Percentiles rank a stretch among this genome's conserved stretches.
phyloP scores from a whole-genome alignment of 371 early-diverging fungal species.

The Capillidium rhysosporum region DNA sequence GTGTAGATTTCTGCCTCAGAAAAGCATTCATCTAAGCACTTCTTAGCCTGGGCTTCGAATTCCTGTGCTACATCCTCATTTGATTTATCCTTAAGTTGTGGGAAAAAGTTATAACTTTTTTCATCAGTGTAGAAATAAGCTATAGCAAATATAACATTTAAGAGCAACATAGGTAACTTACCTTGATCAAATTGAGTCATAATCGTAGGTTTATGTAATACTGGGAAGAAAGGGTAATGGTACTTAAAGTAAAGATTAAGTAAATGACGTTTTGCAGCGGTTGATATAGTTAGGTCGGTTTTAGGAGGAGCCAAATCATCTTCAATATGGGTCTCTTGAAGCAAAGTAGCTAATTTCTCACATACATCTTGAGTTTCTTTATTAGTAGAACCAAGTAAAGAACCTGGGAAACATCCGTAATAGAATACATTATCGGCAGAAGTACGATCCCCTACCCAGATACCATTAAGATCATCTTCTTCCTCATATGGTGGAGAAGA shows the following conservation, averaged over 20 bases:
- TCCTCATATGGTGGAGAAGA: constrained; percentile 7
- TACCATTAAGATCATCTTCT: constrained; percentile 6
- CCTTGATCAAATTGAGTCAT: constrained; percentile 12
- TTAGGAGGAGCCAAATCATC: constrained; percentile 3
- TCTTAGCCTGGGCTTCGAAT: constrained; percentile 6
- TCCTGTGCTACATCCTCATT: constrained; percentile 4
- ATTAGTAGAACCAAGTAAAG: constrained; percentile 2
- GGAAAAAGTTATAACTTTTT: constrained; percentile 2
- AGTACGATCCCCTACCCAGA: constrained; percentile 6
- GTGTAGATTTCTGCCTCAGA: constrained; percentile 7
- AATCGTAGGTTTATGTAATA: constrained; percentile 40
- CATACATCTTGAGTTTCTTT: constrained; percentile 7
- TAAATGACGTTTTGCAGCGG: constrained; percentile 6
- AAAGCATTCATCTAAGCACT: constrained; percentile 7
- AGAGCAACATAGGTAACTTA: constrained; percentile 25
- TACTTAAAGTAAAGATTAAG: constrained; percentile 41
- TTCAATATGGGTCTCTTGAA: constrained; percentile 4
- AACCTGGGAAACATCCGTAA: constrained; percentile 6
- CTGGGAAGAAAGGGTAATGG: constrained; percentile 41
- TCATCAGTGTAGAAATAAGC: constrained; percentile 35
- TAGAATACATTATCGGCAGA: constrained; percentile 6
- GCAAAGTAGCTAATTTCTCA: constrained; percentile 1
- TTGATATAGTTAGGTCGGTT: background rate
- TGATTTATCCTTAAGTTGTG: constrained; percentile 4
- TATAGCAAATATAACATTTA: constrained; percentile 48